Percentiles rank a stretch among this genome's conserved stretches.
Conservation (phyloP, 345 rosid genomes). For the Microthlaspi erraticum region DNA sequence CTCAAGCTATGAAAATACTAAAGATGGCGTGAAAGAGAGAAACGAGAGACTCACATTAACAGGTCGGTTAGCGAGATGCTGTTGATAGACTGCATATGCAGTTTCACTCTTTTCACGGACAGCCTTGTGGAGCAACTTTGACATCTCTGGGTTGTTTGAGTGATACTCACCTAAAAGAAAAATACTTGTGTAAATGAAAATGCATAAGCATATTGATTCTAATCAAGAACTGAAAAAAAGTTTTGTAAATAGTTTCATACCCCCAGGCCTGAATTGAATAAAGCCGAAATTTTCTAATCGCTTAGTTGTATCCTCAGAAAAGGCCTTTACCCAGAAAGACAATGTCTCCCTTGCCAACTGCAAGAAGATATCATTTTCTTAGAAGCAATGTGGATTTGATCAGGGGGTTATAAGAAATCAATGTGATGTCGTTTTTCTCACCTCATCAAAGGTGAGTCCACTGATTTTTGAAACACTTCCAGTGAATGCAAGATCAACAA, state of each 20-base stretch:
- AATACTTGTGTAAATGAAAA: slow-evolving; percentile 9
- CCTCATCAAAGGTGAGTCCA: slow-evolving; percentile 95
- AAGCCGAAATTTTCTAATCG: slow-evolving; percentile 95
- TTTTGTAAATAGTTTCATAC: slow-evolving; percentile 42
- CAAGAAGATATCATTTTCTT: slow-evolving; percentile 26
- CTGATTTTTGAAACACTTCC: slow-evolving; percentile 89
- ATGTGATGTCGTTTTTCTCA: slow-evolving; percentile 42
- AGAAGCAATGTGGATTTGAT: slow-evolving; percentile 20
- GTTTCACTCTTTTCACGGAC: slow-evolving; percentile 96
- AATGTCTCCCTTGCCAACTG: slow-evolving; percentile 95
- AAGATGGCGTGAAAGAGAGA: slow-evolving; percentile 3
- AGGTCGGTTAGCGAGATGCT: slow-evolving; percentile 93
- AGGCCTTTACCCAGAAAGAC: slow-evolving; percentile 99
- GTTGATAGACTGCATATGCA: slow-evolving; percentile 92
- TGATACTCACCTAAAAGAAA: slow-evolving; percentile 81
- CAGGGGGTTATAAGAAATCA: not conserved
- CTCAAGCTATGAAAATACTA: not conserved
- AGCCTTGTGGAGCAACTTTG: slow-evolving; percentile 96
- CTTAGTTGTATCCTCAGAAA: slow-evolving; percentile 96
- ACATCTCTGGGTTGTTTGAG: slow-evolving; percentile 99
- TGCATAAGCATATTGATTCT: not conserved
- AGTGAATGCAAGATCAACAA: slow-evolving; percentile 82
- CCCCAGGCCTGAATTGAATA: slow-evolving; percentile 96
- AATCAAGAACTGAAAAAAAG: not conserved
- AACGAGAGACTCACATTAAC: slow-evolving; percentile 69